Percentiles rank a stretch among this genome's conserved stretches.
Conservation (phyloP, 805 yeast species). For the Starmerella roubikii region DNA sequence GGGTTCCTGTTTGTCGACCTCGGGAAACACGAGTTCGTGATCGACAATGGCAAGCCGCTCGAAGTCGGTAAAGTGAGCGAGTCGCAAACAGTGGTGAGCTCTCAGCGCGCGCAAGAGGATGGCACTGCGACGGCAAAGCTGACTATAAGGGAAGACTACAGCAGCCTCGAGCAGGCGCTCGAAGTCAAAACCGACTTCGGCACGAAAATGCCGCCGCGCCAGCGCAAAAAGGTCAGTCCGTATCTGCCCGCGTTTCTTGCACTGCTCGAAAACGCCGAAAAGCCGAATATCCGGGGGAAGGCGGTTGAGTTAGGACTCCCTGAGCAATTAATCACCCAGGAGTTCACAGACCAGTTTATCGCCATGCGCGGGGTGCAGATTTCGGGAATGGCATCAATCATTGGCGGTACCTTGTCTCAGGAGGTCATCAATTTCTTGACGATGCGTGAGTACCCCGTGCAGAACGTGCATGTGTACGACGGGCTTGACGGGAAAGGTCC, state of each 20-base stretch:
- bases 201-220: slow-evolving; percentile 23
- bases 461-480: slow-evolving; percentile 68
- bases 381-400: slow-evolving; percentile 69
- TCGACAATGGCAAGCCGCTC: slow-evolving; percentile 19
- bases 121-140: slow-evolving; percentile 29
- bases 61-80: slow-evolving; percentile 35
- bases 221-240: slow-evolving; percentile 36
- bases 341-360: slow-evolving; percentile 25
- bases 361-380: slow-evolving; percentile 39
- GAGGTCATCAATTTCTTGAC: slow-evolving; percentile 76
- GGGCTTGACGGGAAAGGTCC: slow-evolving; percentile 64
- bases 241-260: slow-evolving; percentile 49
- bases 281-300: slow-evolving; percentile 19
- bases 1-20: slow-evolving; percentile 76
- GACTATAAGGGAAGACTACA: slow-evolving; percentile 20
- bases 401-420: slow-evolving; percentile 86
- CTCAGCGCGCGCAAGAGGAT: slow-evolving; percentile 28
- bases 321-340: slow-evolving; percentile 31
- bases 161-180: slow-evolving; percentile 16
- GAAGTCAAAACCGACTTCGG: slow-evolving; percentile 12
- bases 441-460: slow-evolving; percentile 63
- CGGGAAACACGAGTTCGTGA: slow-evolving; percentile 31
- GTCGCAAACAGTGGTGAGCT: slow-evolving; percentile 33
- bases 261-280: slow-evolving; percentile 32
- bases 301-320: slow-evolving; percentile 34